A percentile compares a stretch with the other conserved stretches of the same genome.
Evolutionary conservation across 2,329 filamentous ascomycete species (phyloP).

Genomic region (Colletotrichum filicis): DNA sequence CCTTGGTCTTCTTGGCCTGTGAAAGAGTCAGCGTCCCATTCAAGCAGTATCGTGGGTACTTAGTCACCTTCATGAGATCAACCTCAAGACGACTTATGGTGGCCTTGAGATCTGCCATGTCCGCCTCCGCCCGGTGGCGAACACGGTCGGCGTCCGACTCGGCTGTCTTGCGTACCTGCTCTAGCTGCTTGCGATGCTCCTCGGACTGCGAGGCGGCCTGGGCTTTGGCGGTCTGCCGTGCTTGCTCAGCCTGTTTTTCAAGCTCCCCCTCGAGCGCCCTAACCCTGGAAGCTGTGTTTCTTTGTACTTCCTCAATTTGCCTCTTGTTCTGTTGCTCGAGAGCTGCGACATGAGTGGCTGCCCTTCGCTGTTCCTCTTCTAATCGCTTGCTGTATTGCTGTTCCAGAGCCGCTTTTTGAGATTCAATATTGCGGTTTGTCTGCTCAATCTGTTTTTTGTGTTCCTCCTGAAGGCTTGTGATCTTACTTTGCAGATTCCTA

Average conservation of each 20-base stretch:
- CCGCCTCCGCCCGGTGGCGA: slow-evolving; percentile 64
- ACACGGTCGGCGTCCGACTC: slow-evolving; percentile 62
- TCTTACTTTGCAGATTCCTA: slow-evolving; percentile 32
- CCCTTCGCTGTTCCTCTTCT: slow-evolving; percentile 34
- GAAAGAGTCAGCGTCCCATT: slow-evolving; percentile 36
- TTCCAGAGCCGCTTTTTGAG: slow-evolving; percentile 52
- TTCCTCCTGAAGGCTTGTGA: slow-evolving; percentile 35
- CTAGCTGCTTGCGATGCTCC: slow-evolving; percentile 53
- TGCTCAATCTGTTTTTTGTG: slow-evolving; percentile 42
- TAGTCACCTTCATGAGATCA: slow-evolving; percentile 67
- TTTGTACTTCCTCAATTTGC: slow-evolving; percentile 13
- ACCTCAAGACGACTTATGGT: slow-evolving; percentile 71
- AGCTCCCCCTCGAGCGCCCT: slow-evolving; percentile 36
- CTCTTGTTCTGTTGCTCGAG: slow-evolving; percentile 31
- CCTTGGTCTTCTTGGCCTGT: slow-evolving; percentile 69
- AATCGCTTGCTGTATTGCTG: slow-evolving; percentile 44
- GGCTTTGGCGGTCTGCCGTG: slow-evolving; percentile 44
- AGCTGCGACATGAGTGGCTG: slow-evolving; percentile 8
- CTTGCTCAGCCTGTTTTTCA: slow-evolving; percentile 46
- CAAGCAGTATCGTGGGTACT: no score
- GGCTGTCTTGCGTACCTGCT: slow-evolving; percentile 58
- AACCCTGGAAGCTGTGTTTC: neutral
- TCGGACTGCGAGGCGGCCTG: slow-evolving; percentile 38
- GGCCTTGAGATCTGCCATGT: slow-evolving; percentile 71
- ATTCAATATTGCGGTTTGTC: slow-evolving; percentile 57